These are phyloP conservation scores for Quercus aquifolioides DNA, from an alignment of 306 rosid species.

Conservation along the genomic window DNA sequence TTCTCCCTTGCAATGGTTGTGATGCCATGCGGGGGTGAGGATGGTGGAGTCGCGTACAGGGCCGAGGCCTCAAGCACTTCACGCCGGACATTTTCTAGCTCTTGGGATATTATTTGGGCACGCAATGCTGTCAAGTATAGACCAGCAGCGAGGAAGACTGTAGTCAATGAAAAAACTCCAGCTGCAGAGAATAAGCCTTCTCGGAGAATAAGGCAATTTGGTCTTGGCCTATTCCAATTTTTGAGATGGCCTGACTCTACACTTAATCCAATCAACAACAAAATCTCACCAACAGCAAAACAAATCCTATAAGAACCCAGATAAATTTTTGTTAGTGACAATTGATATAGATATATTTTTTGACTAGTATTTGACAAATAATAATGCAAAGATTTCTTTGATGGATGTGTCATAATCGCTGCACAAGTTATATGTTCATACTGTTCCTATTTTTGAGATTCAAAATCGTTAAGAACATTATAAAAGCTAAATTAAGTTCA, in stretches of 20 bases:
- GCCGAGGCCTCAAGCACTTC: slow-evolving; percentile 55
- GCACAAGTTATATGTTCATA: no score
- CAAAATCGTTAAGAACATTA: neutral
- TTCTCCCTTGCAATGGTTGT: slow-evolving; percentile 57
- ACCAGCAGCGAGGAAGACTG: slow-evolving; percentile 75
- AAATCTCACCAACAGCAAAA: slow-evolving; percentile 82
- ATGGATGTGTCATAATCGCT: neutral
- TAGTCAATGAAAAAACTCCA: slow-evolving; percentile 63
- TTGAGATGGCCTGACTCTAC: slow-evolving; percentile 83
- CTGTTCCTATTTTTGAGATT: neutral
- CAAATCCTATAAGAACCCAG: slow-evolving; percentile 53
- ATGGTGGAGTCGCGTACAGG: slow-evolving; percentile 63
- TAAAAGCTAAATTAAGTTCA: no score
- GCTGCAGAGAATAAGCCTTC: slow-evolving; percentile 77
- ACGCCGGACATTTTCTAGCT: slow-evolving; percentile 43
- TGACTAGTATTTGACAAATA: no score
- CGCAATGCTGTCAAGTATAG: slow-evolving; percentile 65
- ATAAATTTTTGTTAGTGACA: neutral
- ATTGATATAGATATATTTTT: neutral
- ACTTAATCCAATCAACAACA: slow-evolving; percentile 64
- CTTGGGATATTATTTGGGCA: slow-evolving; percentile 51
- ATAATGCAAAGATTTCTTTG: no score
- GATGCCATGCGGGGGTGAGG: slow-evolving; percentile 49
- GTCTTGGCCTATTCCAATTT: slow-evolving; percentile 66
- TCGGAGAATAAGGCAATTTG: slow-evolving; percentile 45